Evolutionary conservation across 345 rosid genomes (phyloP).

Genomic region (Chamaenerion angustifolium): DNA sequence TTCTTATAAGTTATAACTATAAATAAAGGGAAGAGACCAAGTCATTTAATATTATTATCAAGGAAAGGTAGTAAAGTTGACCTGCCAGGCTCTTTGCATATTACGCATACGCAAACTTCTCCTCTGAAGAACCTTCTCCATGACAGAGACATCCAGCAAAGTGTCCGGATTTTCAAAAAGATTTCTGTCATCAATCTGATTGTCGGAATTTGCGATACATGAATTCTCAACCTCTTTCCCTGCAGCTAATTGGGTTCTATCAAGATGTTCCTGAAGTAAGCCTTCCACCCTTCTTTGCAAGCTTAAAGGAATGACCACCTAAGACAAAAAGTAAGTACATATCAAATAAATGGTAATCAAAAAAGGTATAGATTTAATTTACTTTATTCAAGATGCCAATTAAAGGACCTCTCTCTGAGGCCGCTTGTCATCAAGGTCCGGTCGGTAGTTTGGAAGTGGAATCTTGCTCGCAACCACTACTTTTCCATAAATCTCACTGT

Average conservation of each 20-base stretch:
- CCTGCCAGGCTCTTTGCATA: conserved; percentile 95
- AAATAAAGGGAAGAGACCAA: too few relatives aligned
- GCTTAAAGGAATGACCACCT: conserved; percentile 83
- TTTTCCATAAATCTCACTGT: conserved; percentile 80
- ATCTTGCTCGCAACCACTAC: conserved; percentile 92
- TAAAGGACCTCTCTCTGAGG: conserved; percentile 88
- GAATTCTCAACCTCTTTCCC: conserved; percentile 24
- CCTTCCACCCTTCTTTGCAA: conserved; percentile 94
- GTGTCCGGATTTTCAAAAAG: conserved; percentile 36
- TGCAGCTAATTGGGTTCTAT: conserved; percentile 47
- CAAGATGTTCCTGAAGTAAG: conserved; percentile 86
- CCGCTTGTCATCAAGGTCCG: conserved; percentile 95
- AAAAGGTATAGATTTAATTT: not conserved
- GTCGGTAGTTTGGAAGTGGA: conserved; percentile 94
- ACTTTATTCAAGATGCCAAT: not conserved
- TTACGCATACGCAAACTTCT: conserved; percentile 88
- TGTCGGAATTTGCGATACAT: conserved; percentile 19
- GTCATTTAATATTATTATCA: not conserved
- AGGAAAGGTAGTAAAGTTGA: conserved; percentile 9
- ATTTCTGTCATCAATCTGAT: conserved; percentile 30
- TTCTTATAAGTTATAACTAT: too few relatives aligned
- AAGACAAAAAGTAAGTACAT: conserved; percentile 7
- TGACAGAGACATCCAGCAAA: conserved; percentile 68
- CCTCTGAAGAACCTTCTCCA: conserved; percentile 92
- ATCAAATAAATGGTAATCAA: conserved; percentile 1